Conservation (phyloP, 2,329 filamentous ascomycete species). For the Ophiostoma pallidulum region DNA sequence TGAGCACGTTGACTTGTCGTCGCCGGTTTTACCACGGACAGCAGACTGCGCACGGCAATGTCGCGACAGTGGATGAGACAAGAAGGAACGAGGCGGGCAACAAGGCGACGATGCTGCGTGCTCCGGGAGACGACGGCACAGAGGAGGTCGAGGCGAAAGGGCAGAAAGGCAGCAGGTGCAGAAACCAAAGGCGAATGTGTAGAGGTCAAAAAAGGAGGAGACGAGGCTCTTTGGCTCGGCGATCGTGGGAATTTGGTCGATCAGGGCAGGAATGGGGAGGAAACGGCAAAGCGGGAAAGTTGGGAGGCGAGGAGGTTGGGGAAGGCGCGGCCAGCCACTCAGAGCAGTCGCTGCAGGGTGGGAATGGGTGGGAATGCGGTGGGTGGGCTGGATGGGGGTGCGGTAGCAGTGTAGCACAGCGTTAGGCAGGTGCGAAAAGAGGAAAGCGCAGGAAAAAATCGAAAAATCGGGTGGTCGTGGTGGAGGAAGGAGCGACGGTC, state of each 20-base stretch:
- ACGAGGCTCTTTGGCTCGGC: slow-evolving; percentile 1
- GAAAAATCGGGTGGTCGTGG: slow-evolving; percentile 10
- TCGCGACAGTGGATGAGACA: not conserved
- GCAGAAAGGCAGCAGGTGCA: not conserved
- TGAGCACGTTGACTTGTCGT: not conserved
- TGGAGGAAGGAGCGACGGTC: not conserved
- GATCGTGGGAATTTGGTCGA: slow-evolving; percentile 8
- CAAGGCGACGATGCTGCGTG: slow-evolving; percentile 3
- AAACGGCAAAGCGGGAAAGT: slow-evolving; percentile 4
- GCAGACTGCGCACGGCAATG: slow-evolving; percentile 2
- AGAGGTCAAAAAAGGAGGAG: not conserved
- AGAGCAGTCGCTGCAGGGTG: slow-evolving; percentile 8
- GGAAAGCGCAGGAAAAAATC: not conserved
- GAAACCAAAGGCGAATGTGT: not conserved
- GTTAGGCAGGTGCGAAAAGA: slow-evolving; percentile 3
- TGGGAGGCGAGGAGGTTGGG: slow-evolving; percentile 12
- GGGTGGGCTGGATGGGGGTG: too few species aligned
- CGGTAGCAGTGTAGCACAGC: too few species aligned
- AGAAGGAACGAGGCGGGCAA: not conserved
- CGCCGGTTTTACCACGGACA: not conserved
- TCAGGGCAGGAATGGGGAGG: slow-evolving; percentile 5
- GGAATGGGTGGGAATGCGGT: not conserved
- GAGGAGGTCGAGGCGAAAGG: not conserved
- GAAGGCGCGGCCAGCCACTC: slow-evolving; percentile 13
- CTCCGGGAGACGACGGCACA: not conserved